These are phyloP conservation scores for Blastobotrys attinorum DNA, from an alignment of 805 yeast genomes.

Conservation along the genomic window DNA sequence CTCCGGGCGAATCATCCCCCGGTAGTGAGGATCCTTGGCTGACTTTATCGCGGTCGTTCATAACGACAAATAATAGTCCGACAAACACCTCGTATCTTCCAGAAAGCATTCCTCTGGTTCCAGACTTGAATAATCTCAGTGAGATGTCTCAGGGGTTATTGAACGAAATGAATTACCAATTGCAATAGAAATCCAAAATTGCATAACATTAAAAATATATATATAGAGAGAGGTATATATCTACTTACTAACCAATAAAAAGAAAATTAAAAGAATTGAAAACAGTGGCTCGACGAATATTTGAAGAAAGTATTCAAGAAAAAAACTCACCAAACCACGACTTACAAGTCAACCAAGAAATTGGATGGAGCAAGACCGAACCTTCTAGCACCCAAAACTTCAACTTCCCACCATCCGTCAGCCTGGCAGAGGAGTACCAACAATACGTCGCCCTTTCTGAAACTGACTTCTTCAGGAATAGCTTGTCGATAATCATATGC, in stretches of 20 bases:
- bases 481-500: slow-evolving; percentile 51
- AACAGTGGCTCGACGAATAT: not conserved
- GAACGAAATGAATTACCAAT: not conserved
- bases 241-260: no score
- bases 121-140: not conserved
- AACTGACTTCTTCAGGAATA: slow-evolving; percentile 52
- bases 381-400: slow-evolving; percentile 33
- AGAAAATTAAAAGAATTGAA: no score
- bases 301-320: not conserved
- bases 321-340: no score
- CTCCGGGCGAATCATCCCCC: not conserved
- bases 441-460: slow-evolving; percentile 49
- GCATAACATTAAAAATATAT: not conserved
- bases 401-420: slow-evolving; percentile 74
- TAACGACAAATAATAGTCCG: not conserved
- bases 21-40: not conserved
- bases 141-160: not conserved
- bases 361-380: slow-evolving; percentile 62
- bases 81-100: no score
- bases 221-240: no score
- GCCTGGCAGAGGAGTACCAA: slow-evolving; percentile 50
- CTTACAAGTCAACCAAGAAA: slow-evolving; percentile 28
- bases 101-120: not conserved
- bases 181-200: not conserved
- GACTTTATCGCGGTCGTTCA: not conserved